Base-by-base conservation (phyloP, 78 protist genomes). In the Guillardia theta region DNA sequence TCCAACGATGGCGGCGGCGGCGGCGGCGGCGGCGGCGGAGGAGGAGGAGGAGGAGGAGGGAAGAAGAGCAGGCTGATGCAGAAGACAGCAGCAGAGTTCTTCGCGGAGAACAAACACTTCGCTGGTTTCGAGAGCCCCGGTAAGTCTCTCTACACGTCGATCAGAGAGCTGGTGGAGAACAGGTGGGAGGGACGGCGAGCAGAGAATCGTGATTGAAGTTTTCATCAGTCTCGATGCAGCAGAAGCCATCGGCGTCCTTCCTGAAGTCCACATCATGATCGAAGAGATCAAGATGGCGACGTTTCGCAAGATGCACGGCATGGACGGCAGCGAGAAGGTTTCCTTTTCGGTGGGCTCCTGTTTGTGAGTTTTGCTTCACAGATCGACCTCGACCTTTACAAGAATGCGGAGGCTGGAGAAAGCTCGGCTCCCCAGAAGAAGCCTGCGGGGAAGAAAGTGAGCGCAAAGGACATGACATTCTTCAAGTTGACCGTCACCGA, bases 31-130 rank as follows among this genome's bases (percentile, higher is more conserved):
- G n/a, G n/a, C n/a, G n/a, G n/a, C n/a, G n/a, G n/a, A n/a, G n/a
- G n/a, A n/a, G n/a, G n/a, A 18, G 83, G 83, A 12, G 83, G 83
- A 24, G 83, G 83, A 15, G 83, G 46, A 24, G 15, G 12, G 27
- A 70, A 70, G 83, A 70, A 70, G 83, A 70, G 83, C 41, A 24
- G 83, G 45, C 41, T 70, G 41, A 12, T 10, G 83, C 83, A 70
- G 41, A 70, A 70, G 83, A 70, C 83, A 22, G 83, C 83, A 22
- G 83, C 83, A 33, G 83, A 70, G 83, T 70, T 70, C 83, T 70
- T 70, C 41, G 83, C 83, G 41, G 83, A 70, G 83, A 70, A 70
- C 41, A 70, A 70, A 6, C 83, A 70, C 41, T 70, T 70, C 6
- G 83, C 83, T 1, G 83, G 83, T 18, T 70, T 70, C 41, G 83